Evolutionary conservation across 257 asterid species (phyloP), one percentile per base, ranked within the genome.

Genomic region (Ophiorrhiza pumila): DNA sequence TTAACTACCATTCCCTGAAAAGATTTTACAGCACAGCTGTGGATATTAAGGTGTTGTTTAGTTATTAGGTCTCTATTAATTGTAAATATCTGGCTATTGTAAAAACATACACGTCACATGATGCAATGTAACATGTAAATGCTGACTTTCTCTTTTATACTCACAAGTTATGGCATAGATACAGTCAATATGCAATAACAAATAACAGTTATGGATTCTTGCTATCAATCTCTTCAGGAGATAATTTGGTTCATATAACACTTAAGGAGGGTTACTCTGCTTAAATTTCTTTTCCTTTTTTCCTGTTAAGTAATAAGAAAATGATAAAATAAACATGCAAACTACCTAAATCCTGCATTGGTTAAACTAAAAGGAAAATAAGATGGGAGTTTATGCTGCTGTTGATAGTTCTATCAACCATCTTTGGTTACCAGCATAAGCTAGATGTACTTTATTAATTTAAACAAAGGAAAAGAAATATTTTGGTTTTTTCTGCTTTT

Each of bases 61-160:
- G 53, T 63, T 18, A 14, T 7, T 15, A 10, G 60, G 53, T 72
- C 32, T 69, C 65, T 35, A 34, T 18, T 39, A 31, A 37, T 64
- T 52, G 64, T 73, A 34, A 35, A 73, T 73, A 73, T 50, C 65
- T 61, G 71, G 46, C 50, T 35, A 42, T 25, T n/a, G 65, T 17
- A 53, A 18, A n/a, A 55, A 73, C 45, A 37, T 46, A 60, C 32
- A 23, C 32, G 62, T 63, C 45, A 52, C 23, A 29, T 63, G 12
- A 8, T 27, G 12, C 13, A 37, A 50, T 64, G 52, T 52, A 18
- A 73, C 1, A 14, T 37, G 65, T 63, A 73, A 41, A 73, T 50
- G 32, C 45, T 46, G 27, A 57, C 41, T 47, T 63, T 42, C 45
- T 37, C 32, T 9, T 55, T 37, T 35, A 55, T 41, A 62, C 43